Conservation (phyloP, 208 protist species). For the Acanthamoeba culbertsoni region DNA sequence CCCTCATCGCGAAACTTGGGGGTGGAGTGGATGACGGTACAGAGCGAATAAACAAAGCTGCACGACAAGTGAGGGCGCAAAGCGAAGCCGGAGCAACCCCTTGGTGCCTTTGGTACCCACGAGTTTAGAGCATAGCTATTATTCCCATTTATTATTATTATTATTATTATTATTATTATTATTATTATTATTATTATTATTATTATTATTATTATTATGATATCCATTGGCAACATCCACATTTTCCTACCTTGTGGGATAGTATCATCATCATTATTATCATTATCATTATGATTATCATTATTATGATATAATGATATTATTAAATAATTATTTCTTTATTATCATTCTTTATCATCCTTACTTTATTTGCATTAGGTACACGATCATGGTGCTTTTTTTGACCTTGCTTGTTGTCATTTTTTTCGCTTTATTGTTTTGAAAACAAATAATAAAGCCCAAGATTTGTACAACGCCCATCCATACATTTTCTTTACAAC, state of each 20-base stretch:
- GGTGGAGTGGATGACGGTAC: not conserved
- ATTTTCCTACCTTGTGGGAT: no score
- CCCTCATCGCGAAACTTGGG: not conserved
- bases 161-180: not conserved
- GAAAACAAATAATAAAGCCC: not conserved
- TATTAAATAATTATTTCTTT: no score
- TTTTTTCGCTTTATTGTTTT: constrained; percentile 7
- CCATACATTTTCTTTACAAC: no score
- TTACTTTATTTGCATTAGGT: no score
- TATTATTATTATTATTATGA: not conserved
- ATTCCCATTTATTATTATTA: not conserved
- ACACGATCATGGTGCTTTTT: not conserved
- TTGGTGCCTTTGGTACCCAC: not conserved
- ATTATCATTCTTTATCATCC: no score
- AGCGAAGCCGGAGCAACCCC: not conserved
- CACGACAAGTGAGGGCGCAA: not conserved
- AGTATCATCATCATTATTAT: no score
- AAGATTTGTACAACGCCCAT: not conserved
- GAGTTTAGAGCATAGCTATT: not conserved
- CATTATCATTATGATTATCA: no score
- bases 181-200: not conserved
- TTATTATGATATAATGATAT: no score
- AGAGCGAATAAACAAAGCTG: not conserved
- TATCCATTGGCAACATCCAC: no score
- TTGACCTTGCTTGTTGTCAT: not conserved